Evolutionary conservation across 2,329 filamentous ascomycete genomes (phyloP), one percentile per base, ranked within the genome.

Genomic region (Aspergillus japonicus): DNA sequence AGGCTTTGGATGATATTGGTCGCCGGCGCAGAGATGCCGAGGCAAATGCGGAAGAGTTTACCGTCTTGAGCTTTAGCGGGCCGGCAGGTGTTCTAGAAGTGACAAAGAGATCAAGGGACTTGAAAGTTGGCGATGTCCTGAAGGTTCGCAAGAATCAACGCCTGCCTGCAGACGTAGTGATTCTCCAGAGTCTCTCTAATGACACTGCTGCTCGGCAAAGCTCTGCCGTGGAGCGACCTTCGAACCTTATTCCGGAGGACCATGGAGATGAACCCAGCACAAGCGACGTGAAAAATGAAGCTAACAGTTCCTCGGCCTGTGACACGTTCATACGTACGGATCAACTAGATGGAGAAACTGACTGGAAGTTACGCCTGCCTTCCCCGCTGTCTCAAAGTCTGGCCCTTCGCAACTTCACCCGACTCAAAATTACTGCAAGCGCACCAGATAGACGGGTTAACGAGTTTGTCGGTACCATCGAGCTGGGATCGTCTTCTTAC

Each of bases 301-400:
- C 67, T 2, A 75, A 77, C 42, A 74, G 69, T 51, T 75, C 74
- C 12, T 76, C 78, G 19, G 70, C 77, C 26, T 92, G 92, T 29
- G 96, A 99, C 77, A 94, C 94, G 0, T 99, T 99, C 70, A 98
- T 99, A 71, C 86, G 95, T 61, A 99, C 96, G 2, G 95, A 99
- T 75, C 95, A 99, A 73, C 83, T 99, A 10, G 95, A 99, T 70
- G 95, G 95, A 67, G 95, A 99, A 78, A 99, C 95, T 0, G 95
- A 99, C 72, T 99, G 95, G 96, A 99, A 99, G 77, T 81, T 99
- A 58, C 88, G 96, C 31, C 77, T 98, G 39, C 92, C 95, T 1
- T 95, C 92, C 12, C 87, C 91, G 0, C 77, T 98, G 26, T 94
- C 93, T 0, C 95, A 99, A 71, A 84, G 81, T n/a, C 80, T 99